Percentiles rank a stretch among this genome's conserved stretches.
phyloP scores from a whole-genome alignment of 106 monocot genomes.

The Acorus calamus region DNA sequence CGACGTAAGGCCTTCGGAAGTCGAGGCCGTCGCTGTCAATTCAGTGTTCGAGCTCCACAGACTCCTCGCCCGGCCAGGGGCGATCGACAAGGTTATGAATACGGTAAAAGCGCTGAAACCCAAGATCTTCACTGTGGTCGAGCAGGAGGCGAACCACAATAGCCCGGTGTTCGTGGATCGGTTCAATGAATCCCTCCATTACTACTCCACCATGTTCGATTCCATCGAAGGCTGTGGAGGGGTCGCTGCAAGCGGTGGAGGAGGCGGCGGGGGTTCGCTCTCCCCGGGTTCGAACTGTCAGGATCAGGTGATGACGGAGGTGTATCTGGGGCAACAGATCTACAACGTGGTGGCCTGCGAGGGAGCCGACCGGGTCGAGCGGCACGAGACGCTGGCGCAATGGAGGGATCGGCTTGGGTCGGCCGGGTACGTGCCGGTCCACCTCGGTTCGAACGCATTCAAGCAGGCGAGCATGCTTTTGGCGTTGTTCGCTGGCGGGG shows the following conservation, averaged over 20 bases:
- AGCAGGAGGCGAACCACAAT: conserved; percentile 94
- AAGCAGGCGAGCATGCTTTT: conserved; percentile 84
- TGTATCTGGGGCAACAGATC: conserved; percentile 80
- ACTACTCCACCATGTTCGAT: conserved; percentile 97
- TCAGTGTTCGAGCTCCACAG: conserved; percentile 75
- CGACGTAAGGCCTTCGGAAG: background rate
- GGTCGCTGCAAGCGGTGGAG: conserved; percentile 4
- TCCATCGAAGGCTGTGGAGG: conserved; percentile 52
- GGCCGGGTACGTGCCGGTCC: conserved; percentile 67
- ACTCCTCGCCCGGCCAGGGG: conserved; percentile 51
- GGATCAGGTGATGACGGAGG: conserved; percentile 68
- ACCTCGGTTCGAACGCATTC: conserved; percentile 76
- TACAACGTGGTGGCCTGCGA: conserved; percentile 85
- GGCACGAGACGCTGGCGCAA: conserved; percentile 65
- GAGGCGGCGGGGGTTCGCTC: background rate
- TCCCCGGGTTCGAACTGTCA: background rate
- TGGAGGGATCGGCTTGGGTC: conserved; percentile 45
- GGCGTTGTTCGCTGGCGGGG: conserved; percentile 61
- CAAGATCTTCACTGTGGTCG: conserved; percentile 66
- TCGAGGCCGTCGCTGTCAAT: conserved; percentile 69
- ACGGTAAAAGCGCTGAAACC: conserved; percentile 52
- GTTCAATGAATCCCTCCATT: conserved; percentile 79
- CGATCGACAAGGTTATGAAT: conserved; percentile 48
- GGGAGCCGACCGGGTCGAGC: conserved; percentile 54
- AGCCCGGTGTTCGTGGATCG: conserved; percentile 48